Base-by-base conservation (phyloP, 257 asterid genomes). In the Fraxinus quadrangulata region DNA sequence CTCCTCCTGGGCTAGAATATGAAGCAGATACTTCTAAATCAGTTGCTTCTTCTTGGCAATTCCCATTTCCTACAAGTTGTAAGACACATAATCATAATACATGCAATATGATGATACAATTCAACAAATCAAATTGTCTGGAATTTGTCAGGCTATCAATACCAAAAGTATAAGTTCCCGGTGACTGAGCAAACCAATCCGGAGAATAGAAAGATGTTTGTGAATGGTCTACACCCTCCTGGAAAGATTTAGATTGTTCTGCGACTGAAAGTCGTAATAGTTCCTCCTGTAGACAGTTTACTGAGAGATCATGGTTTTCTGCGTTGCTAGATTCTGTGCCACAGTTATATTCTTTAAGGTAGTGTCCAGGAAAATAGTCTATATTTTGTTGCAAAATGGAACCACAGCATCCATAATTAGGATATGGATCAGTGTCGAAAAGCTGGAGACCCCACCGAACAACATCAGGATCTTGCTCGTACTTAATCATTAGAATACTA, bases 391-490 rank as follows among this genome's bases (percentile, higher is more conserved):
- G 98, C 31, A 88, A 30, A 21, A 80, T 23, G 69, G 88, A 80
- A 72, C 91, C 90, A 80, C 89, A 85, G 82, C 88, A 94, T 36
- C 90, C 93, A 79, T 83, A 88, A 78, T 86, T 86, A 31, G 96
- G 82, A 81, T 92, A 92, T n/a, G 97, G 98, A 87, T 92, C 96
- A 4, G 96, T 92, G 30, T 92, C 97, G 56, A 94, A 94, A 77
- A 94, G 90, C 88, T 89, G 94, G 83, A 90, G 97, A 49, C 98
- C 98, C 98, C 98, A 94, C 73, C 91, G 92, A 76, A 94, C 87
- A 75, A 94, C 96, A 81, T 94, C 98, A 6, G 96, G 93, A 89
- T 92, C 97, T 88, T 92, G 97, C 79, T 94, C 98, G 45, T 90
- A 87, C 4, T 96, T 85, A 72, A 90, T 85, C 98, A 94, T 94